A percentile compares a stretch with the other conserved stretches of the same genome.
Conservation (phyloP, 805 yeast species). For the Candida andamanensis region DNA sequence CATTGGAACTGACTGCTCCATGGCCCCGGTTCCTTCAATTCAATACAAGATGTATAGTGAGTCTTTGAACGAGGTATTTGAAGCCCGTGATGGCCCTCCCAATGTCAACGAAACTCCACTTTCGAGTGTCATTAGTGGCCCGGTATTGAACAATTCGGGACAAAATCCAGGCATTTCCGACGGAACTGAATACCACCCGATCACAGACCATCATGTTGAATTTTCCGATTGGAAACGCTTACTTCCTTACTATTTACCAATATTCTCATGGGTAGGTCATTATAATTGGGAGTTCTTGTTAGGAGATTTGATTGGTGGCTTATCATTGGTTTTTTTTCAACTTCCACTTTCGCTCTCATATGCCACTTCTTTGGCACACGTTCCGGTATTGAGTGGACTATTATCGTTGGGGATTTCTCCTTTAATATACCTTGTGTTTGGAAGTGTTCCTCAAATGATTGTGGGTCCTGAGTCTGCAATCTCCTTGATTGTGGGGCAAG, state of each 20-base stretch:
- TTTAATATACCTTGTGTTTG: slow-evolving; percentile 35
- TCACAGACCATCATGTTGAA: slow-evolving; percentile 16
- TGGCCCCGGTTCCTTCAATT: background rate
- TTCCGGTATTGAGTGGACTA: slow-evolving; percentile 37
- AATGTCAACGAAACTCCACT: slow-evolving; percentile 1
- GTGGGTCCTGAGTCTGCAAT: slow-evolving; percentile 46
- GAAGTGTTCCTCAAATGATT: slow-evolving; percentile 43
- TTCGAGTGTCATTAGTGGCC: background rate
- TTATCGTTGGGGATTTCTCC: slow-evolving; percentile 37
- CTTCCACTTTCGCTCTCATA: slow-evolving; percentile 66
- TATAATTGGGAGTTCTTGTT: slow-evolving; percentile 39
- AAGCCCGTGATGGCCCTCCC: too few relatives aligned
- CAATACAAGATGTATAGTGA: slow-evolving; percentile 1
- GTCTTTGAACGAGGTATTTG: too few relatives aligned
- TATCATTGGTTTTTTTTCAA: slow-evolving; percentile 86
- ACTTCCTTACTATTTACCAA: slow-evolving; percentile 63
- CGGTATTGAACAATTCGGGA: background rate
- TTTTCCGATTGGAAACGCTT: slow-evolving; percentile 23
- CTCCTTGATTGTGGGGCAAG: slow-evolving; percentile 42
- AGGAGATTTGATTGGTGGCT: slow-evolving; percentile 76
- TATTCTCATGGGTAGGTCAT: slow-evolving; percentile 59
- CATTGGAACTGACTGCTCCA: slow-evolving; percentile 5
- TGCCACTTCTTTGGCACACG: slow-evolving; percentile 39
- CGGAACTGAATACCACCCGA: slow-evolving; percentile 18
- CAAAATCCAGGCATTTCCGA: background rate